These are phyloP conservation scores for Penicillium cinerascens DNA, from an alignment of 495 filamentous ascomycete species.

Conservation along the genomic window DNA sequence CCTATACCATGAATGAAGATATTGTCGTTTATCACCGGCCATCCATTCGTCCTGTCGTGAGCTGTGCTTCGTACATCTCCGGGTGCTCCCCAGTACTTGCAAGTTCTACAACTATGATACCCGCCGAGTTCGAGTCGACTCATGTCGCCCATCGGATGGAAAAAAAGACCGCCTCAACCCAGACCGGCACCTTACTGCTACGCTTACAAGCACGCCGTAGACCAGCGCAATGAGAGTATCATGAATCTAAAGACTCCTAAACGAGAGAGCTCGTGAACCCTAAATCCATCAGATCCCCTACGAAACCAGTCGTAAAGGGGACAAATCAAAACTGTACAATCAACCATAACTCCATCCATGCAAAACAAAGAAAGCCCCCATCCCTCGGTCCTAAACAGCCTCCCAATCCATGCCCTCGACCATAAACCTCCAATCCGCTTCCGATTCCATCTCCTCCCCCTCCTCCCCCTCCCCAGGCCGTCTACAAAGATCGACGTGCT, in stretches of 20 bases:
- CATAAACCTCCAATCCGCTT: constrained; percentile 56
- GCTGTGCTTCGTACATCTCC: too few relatives aligned
- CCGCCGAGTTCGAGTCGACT: too few relatives aligned
- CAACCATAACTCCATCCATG: not conserved
- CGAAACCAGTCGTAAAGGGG: not conserved
- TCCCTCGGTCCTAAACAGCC: constrained; percentile 30
- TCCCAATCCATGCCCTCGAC: constrained; percentile 67
- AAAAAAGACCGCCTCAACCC: too few relatives aligned
- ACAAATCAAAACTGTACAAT: not conserved
- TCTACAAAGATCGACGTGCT: constrained; percentile 24
- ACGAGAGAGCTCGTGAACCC: not conserved
- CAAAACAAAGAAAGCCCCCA: not conserved
- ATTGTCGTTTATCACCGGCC: not conserved
- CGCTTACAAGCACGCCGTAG: too few relatives aligned
- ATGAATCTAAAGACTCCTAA: not conserved
- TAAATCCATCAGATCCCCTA: not conserved
- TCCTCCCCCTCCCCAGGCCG: constrained; percentile 10
- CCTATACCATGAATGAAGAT: constrained; percentile 22
- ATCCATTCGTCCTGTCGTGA: too few relatives aligned
- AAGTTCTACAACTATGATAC: too few relatives aligned
- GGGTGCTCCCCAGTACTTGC: too few relatives aligned
- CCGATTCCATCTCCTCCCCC: constrained; percentile 9
- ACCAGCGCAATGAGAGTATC: not conserved
- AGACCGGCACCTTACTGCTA: too few relatives aligned
- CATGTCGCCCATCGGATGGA: too few relatives aligned